Evolutionary conservation across 495 filamentous ascomycete genomes (phyloP), one percentile per base, ranked within the genome.

Genomic region (Cercophora samala): DNA sequence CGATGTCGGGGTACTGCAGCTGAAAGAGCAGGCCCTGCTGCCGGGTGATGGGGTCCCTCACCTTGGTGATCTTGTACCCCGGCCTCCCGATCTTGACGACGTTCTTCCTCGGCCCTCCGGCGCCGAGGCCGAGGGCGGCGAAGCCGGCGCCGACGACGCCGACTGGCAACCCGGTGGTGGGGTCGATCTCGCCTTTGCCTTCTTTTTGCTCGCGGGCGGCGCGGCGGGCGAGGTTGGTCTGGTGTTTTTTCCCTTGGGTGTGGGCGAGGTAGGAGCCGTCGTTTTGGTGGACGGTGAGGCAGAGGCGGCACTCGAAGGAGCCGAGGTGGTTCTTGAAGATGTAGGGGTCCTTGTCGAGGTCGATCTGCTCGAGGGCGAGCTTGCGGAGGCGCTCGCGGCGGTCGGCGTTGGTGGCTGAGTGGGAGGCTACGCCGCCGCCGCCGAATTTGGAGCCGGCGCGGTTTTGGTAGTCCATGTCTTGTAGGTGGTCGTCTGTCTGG

Each of bases 311-410:
- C 76, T 99, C 95, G 81, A 97, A 99, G 77, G 90, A 94, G 69
- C 95, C 95, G 69, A 98, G 92, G 74, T 99, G 95, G 82, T 99
- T 99, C 76, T 96, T 97, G 90, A 99, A 98, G 86, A 99, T 97
- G 85, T 98, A 99, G 0, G 95, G 95, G 82, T 99, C 95, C 81
- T 98, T 98, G 76, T 98, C 96, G 58, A 99, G 89, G 79, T 99
- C 96, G 84, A 99, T 99, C 21, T 91, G 93, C 81, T 99, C 95
- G 69, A 99, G 91, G 15, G 95, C 95, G 73, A 99, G 92, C 81
- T 97, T 97, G 76, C 95, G 94, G 22, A 98, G 89, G 63, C 96
- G 93, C 78, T 98, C 96, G 71, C 95, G 91, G 52, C 95, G 91
- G 83, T 99, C 95, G 62, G 96, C 93, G 77, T 98, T 99, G 56